Conservation (phyloP, 345 rosid genomes). For the Iberis pinnata region DNA sequence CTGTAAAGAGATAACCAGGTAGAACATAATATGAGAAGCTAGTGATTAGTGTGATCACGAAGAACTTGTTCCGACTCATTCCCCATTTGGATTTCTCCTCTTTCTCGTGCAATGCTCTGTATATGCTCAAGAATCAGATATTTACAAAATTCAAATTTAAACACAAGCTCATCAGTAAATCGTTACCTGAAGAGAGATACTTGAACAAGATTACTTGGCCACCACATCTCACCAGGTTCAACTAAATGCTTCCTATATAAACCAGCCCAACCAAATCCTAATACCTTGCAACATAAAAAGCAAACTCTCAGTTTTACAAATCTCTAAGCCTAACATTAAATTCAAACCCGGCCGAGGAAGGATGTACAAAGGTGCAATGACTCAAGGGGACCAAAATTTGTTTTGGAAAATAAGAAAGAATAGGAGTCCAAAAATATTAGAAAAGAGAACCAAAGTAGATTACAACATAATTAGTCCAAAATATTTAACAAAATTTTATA, state of each 20-base stretch:
- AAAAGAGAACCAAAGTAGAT: no score
- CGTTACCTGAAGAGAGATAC: conserved; percentile 69
- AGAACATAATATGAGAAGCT: conserved; percentile 63
- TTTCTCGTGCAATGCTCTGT: conserved; percentile 71
- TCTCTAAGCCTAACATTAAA: conserved; percentile 9
- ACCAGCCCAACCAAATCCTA: conserved; percentile 92
- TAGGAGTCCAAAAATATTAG: no score
- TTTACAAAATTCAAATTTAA: not conserved
- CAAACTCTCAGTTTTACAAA: not conserved
- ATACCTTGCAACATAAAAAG: conserved; percentile 33
- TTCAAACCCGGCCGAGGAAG: no score
- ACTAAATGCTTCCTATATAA: conserved; percentile 56
- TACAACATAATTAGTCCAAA: no score
- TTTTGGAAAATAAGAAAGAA: no score
- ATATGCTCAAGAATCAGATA: not conserved
- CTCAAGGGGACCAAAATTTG: no score
- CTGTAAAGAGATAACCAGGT: conserved; percentile 54
- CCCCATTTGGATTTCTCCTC: conserved; percentile 43
- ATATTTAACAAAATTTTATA: no score
- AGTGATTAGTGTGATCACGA: conserved; percentile 40
- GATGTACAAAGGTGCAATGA: no score
- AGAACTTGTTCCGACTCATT: conserved; percentile 49
- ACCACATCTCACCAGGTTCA: conserved; percentile 87
- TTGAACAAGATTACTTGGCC: conserved; percentile 63
- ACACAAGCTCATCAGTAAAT: no score